These are phyloP conservation scores for Usnea hakonensis DNA, from an alignment of 495 filamentous ascomycete species.

Conservation along the genomic window DNA sequence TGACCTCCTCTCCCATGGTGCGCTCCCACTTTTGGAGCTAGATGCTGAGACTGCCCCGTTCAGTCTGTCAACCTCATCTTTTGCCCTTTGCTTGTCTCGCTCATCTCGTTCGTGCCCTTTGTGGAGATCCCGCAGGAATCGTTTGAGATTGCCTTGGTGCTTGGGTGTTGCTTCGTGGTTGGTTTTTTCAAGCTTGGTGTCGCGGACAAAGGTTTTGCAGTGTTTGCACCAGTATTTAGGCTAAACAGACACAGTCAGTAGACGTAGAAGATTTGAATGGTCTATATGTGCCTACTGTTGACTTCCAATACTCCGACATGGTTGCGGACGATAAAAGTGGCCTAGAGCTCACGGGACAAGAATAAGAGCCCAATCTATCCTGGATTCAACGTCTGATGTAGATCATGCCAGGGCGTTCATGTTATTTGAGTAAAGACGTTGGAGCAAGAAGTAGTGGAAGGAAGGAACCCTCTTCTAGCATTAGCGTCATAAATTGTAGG, in stretches of 20 bases:
- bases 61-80: conserved; percentile 76
- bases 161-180: conserved; percentile 86
- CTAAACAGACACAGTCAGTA: conserved; percentile 30
- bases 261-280: not conserved
- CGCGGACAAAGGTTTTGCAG: conserved; percentile 83
- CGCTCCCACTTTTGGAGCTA: conserved; percentile 18
- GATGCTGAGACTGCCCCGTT: conserved; percentile 61
- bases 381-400: not conserved
- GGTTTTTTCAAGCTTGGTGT: conserved; percentile 79
- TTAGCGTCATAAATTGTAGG: conserved; percentile 6
- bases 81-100: conserved; percentile 71
- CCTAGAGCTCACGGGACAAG: not conserved
- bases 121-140: conserved; percentile 82
- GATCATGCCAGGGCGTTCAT: too few species aligned
- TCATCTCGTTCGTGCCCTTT: conserved; percentile 68
- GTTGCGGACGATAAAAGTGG: not conserved
- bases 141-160: conserved; percentile 84
- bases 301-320: conserved; percentile 99
- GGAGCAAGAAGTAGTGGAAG: not conserved
- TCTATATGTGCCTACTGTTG: conserved; percentile 50
- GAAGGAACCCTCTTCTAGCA: not conserved
- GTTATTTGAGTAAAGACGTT: not conserved
- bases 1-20: conserved; percentile 18
- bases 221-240: conserved; percentile 97
- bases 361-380: not conserved